phyloP scores from a whole-genome alignment of 257 asterid genomes.

The Solanum pennellii region DNA sequence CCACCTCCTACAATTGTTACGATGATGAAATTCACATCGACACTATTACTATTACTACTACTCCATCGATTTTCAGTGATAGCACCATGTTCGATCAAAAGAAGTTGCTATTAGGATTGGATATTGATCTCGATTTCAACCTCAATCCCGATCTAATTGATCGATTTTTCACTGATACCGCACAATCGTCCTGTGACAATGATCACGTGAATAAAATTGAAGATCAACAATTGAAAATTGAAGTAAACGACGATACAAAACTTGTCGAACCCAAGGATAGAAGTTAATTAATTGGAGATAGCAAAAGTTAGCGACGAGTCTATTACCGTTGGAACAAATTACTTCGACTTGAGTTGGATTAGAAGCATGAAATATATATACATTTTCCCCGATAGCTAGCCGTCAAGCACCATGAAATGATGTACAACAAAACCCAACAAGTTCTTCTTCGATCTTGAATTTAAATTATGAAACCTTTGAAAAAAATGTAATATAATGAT shows the following conservation, averaged over 20 bases:
- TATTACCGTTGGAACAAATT: background rate
- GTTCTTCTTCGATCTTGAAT: too few species aligned
- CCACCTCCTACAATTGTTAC: background rate
- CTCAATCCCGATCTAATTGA: background rate
- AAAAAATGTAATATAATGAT: background rate
- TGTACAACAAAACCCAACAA: too few species aligned
- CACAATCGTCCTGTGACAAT: background rate
- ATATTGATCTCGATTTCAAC: background rate
- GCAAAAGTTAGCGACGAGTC: background rate
- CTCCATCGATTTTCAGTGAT: background rate
- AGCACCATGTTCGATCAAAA: background rate
- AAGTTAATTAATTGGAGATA: background rate
- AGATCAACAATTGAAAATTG: background rate
- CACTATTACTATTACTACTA: background rate
- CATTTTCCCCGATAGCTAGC: background rate
- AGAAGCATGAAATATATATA: background rate
- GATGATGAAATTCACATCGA: background rate
- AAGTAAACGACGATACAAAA: background rate
- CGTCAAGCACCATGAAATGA: background rate
- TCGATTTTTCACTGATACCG: background rate
- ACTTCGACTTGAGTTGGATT: background rate
- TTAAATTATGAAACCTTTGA: too few species aligned
- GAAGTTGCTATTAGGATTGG: background rate
- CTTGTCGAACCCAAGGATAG: background rate
- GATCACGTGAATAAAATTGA: background rate